These are phyloP conservation scores for Pleurotus tuber-regium DNA, from an alignment of 768 basidiomycete species.

Conservation along the genomic window DNA sequence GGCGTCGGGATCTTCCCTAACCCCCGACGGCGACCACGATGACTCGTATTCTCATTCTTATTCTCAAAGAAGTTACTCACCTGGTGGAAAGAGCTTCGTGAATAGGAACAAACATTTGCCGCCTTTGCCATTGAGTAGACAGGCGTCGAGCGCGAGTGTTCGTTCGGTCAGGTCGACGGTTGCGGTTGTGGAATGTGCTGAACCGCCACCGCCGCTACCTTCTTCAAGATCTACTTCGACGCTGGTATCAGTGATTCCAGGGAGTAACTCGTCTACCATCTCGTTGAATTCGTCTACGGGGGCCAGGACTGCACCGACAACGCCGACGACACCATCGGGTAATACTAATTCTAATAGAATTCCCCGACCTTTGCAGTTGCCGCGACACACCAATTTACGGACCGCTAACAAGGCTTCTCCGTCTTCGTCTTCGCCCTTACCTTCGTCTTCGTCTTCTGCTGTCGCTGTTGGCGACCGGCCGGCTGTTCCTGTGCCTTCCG, in stretches of 20 bases:
- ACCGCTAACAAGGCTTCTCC: background rate
- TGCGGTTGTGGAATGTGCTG: background rate
- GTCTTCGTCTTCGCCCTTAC: background rate
- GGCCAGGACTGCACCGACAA: conserved; percentile 11
- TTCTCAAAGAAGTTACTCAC: no score
- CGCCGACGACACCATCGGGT: conserved; percentile 17
- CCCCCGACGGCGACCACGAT: background rate
- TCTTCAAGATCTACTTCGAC: conserved; percentile 11
- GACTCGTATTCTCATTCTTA: no score
- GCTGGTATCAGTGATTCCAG: no score
- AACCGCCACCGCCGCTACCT: background rate
- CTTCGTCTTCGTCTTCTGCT: no score
- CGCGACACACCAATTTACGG: conserved; percentile 18
- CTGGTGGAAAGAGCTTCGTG: conserved; percentile 12
- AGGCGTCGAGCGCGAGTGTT: background rate
- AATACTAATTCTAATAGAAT: conserved; percentile 15
- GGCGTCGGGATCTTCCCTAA: no score
- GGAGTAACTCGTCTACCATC: no score
- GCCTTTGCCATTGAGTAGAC: conserved; percentile 23
- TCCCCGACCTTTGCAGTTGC: conserved; percentile 28
- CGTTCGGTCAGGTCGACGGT: background rate
- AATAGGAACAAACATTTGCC: conserved; percentile 37
- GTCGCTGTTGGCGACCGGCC: conserved; percentile 25
- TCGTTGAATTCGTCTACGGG: no score
- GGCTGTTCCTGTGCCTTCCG: conserved; percentile 31